phyloP scores from a whole-genome alignment of 169 alveolate species.

The Babesia gibsoni region DNA sequence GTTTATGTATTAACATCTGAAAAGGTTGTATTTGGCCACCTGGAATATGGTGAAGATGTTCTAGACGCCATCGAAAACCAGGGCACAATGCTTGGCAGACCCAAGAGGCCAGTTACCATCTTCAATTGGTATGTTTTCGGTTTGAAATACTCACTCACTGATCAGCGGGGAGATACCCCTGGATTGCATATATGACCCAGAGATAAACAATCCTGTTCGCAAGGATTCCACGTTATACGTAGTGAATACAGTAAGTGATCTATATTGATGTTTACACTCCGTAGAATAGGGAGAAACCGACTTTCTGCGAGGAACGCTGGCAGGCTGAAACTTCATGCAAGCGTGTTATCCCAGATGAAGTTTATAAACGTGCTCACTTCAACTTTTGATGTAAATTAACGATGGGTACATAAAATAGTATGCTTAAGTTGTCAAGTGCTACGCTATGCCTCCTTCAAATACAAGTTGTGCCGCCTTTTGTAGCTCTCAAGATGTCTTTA shows the following conservation, averaged over 20 bases:
- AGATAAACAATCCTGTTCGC: constrained; percentile 30
- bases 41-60: constrained; percentile 77
- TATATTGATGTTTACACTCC: background rate
- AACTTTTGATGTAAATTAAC: constrained; percentile 20
- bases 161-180: constrained; percentile 65
- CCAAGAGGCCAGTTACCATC: constrained; percentile 74
- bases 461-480: too few relatives aligned
- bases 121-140: constrained; percentile 69
- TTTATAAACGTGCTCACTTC: constrained; percentile 60
- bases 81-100: constrained; percentile 75
- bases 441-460: too few relatives aligned
- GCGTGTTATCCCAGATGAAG: constrained; percentile 61
- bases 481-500: too few relatives aligned
- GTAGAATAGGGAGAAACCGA: constrained; percentile 55
- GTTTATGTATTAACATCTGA: background rate
- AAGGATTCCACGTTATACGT: constrained; percentile 33
- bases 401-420: background rate
- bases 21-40: constrained; percentile 82
- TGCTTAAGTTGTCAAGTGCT: too few relatives aligned
- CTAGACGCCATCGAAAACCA: constrained; percentile 73
- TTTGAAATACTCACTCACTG: background rate
- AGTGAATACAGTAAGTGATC: constrained; percentile 45
- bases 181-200: constrained; percentile 56
- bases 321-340: constrained; percentile 54
- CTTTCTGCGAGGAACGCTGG: constrained; percentile 27